Evolutionary conservation across 2,329 filamentous ascomycete genomes (phyloP), one percentile per base, ranked within the genome.

Genomic region (Bipolaris zeicola): DNA sequence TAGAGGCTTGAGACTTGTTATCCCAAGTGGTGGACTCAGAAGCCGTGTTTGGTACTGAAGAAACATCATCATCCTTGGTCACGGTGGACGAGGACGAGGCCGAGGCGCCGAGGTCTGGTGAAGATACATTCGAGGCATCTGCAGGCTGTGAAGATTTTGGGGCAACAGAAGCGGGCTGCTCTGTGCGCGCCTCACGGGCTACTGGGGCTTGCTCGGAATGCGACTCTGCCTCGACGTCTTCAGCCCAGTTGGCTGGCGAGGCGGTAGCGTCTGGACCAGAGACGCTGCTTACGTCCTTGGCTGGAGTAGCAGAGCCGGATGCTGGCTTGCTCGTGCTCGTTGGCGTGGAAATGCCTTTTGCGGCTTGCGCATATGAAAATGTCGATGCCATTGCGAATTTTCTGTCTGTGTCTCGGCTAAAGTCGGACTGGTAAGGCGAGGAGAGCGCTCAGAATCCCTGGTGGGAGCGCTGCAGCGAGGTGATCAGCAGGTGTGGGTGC

Each of bases 291-390:
- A 71, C 60, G 41, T 78, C 77, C 47, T 77, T 78, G 20, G 78
- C 73, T 24, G 79, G 75, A 38, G 78, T 80, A 13, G 69, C 72
- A 22, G 75, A 65, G 41, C 77, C 78, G 20, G 80, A 79, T 10
- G 75, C 67, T 18, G 75, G 73, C 69, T 83, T 83, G 67, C 76
- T 78, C 22, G 78, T 69, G 48, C 75, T 71, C 26, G 79, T 70
- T 43, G 77, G 73, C 53, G 78, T 69, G 53, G 85, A 80, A 69
- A 89, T 85, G 71, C 93, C 92, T 78, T 95, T 95, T 58, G 94
- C 94, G 73, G 94, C 94, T 83, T 96, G 92, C 70, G 94, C 94
- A 78, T 98, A 98, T 58, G 94, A 97, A 76, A 97, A 96, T 33
- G 86, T 82, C 39, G 74, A 62, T 58, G 74, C 69, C 73, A 76